phyloP scores from a whole-genome alignment of 306 rosid genomes.

The Cicer bijugum region DNA sequence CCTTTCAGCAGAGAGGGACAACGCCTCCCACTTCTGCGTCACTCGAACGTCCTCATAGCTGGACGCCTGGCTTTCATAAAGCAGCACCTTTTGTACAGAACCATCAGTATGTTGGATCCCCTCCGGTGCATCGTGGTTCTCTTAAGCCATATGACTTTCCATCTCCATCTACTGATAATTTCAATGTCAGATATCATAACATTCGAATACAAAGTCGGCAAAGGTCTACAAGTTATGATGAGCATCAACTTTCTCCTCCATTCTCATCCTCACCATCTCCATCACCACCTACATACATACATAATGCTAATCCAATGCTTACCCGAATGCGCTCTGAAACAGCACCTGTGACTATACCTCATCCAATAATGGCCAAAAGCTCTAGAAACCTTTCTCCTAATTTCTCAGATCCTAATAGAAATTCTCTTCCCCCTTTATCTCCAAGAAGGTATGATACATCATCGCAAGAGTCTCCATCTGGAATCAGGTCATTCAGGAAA shows the following conservation, averaged over 20 bases:
- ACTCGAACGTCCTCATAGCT: constrained; percentile 72
- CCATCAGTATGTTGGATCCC: constrained; percentile 63
- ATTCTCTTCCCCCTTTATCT: constrained; percentile 78
- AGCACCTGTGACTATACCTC: constrained; percentile 84
- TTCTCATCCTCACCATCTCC: constrained; percentile 80
- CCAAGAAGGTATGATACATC: constrained; percentile 72
- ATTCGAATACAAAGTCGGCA: constrained; percentile 49
- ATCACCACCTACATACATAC: constrained; percentile 65
- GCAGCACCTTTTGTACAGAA: constrained; percentile 59
- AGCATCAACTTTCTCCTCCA: constrained; percentile 89
- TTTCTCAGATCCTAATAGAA: constrained; percentile 76
- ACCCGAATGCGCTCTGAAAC: constrained; percentile 67
- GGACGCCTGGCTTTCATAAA: constrained; percentile 75
- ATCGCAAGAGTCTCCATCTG: constrained; percentile 81
- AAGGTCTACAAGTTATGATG: constrained; percentile 58
- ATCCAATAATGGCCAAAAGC: constrained; percentile 54
- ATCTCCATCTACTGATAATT: constrained; percentile 65
- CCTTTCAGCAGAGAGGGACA: constrained; percentile 61
- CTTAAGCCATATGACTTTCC: constrained; percentile 58
- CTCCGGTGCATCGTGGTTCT: constrained; percentile 64
- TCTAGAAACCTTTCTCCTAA: constrained; percentile 71
- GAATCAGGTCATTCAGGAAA: constrained; percentile 70
- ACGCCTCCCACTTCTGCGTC: constrained; percentile 55
- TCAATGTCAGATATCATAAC: constrained; percentile 53
- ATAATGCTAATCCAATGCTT: constrained; percentile 53